phyloP scores from a whole-genome alignment of 2,329 filamentous ascomycete species.

The Diplocarpon rosae region DNA sequence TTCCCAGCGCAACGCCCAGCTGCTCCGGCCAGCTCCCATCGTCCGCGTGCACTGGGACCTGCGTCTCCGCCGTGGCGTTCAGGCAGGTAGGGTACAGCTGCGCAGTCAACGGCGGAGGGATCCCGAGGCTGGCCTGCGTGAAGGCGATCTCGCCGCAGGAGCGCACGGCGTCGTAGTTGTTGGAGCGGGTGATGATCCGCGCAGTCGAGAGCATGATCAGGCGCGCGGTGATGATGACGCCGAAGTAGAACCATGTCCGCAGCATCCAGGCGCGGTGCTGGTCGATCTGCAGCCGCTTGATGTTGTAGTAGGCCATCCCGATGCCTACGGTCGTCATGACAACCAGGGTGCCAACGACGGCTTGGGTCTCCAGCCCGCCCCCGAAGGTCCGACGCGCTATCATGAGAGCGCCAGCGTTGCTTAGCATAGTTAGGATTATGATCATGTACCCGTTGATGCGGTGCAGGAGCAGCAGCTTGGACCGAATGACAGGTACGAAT shows the following conservation, averaged over 20 bases:
- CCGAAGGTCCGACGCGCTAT: slow-evolving; percentile 41
- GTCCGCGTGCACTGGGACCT: slow-evolving; percentile 26
- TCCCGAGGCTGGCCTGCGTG: slow-evolving; percentile 19
- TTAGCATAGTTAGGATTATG: slow-evolving; percentile 35
- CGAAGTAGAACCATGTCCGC: slow-evolving; percentile 40
- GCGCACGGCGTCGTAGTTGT: slow-evolving; percentile 27
- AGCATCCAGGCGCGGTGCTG: slow-evolving; percentile 56
- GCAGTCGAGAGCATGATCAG: slow-evolving; percentile 36
- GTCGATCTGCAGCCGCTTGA: slow-evolving; percentile 50
- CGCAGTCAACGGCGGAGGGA: not conserved
- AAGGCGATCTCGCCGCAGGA: slow-evolving; percentile 40
- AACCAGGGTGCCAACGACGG: slow-evolving; percentile 32
- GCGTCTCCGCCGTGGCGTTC: slow-evolving; percentile 24
- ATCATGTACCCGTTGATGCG: slow-evolving; percentile 49
- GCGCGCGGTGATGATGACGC: slow-evolving; percentile 40
- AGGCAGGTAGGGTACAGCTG: slow-evolving; percentile 35
- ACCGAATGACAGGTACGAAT: slow-evolving; percentile 37
- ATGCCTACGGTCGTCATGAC: slow-evolving; percentile 35
- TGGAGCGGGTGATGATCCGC: slow-evolving; percentile 28
- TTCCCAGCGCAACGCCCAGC: slow-evolving; percentile 33
- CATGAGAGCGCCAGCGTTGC: slow-evolving; percentile 41
- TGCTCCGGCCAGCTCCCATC: slow-evolving; percentile 22
- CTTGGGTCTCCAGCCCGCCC: slow-evolving; percentile 40
- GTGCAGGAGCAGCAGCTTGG: slow-evolving; percentile 42
- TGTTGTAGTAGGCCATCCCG: slow-evolving; percentile 40